Conservation (phyloP, 116 monocot genomes). For the Iris pallida region DNA sequence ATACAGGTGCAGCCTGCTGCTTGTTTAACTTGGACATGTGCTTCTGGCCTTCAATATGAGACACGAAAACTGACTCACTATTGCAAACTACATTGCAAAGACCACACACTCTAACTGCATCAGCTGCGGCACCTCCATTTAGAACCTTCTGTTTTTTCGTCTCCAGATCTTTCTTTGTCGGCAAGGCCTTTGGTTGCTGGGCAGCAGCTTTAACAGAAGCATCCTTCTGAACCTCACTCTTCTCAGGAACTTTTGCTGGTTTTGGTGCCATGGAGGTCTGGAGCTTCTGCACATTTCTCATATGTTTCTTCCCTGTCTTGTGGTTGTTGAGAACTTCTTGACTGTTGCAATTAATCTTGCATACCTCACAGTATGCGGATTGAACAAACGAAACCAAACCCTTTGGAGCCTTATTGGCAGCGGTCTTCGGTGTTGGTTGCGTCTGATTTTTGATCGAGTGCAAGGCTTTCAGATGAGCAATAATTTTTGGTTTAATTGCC, state of each 20-base stretch:
- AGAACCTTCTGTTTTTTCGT: slow-evolving; percentile 35
- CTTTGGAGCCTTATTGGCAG: too few species aligned
- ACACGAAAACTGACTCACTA: slow-evolving; percentile 36
- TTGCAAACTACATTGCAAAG: slow-evolving; percentile 36
- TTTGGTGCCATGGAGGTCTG: slow-evolving; percentile 16
- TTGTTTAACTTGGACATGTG: slow-evolving; percentile 45
- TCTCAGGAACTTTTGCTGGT: background rate
- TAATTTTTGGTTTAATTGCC: too few species aligned
- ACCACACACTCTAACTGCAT: slow-evolving; percentile 13
- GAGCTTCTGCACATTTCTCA: slow-evolving; percentile 22
- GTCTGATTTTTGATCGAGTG: too few species aligned
- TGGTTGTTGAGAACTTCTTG: slow-evolving; percentile 35
- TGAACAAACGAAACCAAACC: slow-evolving; percentile 11
- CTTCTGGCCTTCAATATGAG: slow-evolving; percentile 44
- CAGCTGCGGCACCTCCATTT: slow-evolving; percentile 22
- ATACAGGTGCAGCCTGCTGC: background rate
- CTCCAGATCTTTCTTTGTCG: slow-evolving; percentile 26
- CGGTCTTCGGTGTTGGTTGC: too few species aligned
- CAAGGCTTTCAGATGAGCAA: too few species aligned
- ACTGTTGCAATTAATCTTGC: slow-evolving; percentile 41
- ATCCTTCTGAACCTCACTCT: background rate
- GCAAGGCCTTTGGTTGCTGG: background rate
- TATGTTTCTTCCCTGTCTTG: slow-evolving; percentile 40
- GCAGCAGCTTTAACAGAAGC: background rate
- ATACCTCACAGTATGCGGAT: slow-evolving; percentile 40